phyloP scores from a whole-genome alignment of 2,329 filamentous ascomycete species.

The Venturia aucupariae region DNA sequence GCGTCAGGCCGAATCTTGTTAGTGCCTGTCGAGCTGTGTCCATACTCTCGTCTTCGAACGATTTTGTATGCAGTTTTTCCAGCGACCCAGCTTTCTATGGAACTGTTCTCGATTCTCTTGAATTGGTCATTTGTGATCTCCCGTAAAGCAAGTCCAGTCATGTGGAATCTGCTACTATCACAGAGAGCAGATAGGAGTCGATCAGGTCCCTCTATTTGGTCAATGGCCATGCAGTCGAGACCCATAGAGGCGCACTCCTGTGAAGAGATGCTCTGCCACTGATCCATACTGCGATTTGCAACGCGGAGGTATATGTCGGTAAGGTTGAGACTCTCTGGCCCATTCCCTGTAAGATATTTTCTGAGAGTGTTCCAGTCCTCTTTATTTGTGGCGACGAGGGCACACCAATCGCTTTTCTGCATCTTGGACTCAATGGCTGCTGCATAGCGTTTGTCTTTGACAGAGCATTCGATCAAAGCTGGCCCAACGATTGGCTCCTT shows the following conservation, averaged over 20 bases:
- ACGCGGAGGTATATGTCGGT: conserved; percentile 64
- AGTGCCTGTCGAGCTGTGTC: conserved; percentile 61
- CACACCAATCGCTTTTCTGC: conserved; percentile 42
- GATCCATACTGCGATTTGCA: conserved; percentile 43
- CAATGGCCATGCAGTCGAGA: conserved; percentile 70
- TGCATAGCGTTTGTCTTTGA: conserved; percentile 62
- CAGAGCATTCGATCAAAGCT: conserved; percentile 67
- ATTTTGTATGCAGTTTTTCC: conserved; percentile 56
- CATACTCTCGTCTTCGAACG: conserved; percentile 69
- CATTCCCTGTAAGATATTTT: conserved; percentile 49
- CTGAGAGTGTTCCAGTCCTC: conserved; percentile 68
- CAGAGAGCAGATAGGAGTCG: conserved; percentile 85
- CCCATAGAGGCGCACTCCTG: conserved; percentile 51
- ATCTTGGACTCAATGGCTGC: conserved; percentile 52
- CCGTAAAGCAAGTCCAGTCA: conserved; percentile 53
- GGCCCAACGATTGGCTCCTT: conserved; percentile 72
- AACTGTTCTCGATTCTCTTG: conserved; percentile 49
- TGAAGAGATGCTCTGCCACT: conserved; percentile 44
- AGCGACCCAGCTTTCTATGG: conserved; percentile 61
- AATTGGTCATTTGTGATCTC: conserved; percentile 61
- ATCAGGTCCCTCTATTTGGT: conserved; percentile 71
- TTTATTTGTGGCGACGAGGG: conserved; percentile 66
- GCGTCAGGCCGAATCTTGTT: conserved; percentile 55
- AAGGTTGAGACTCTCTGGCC: conserved; percentile 43
- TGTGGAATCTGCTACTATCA: conserved; percentile 58